Base-by-base conservation (phyloP, 257 asterid species). In the Lycium barbarum region DNA sequence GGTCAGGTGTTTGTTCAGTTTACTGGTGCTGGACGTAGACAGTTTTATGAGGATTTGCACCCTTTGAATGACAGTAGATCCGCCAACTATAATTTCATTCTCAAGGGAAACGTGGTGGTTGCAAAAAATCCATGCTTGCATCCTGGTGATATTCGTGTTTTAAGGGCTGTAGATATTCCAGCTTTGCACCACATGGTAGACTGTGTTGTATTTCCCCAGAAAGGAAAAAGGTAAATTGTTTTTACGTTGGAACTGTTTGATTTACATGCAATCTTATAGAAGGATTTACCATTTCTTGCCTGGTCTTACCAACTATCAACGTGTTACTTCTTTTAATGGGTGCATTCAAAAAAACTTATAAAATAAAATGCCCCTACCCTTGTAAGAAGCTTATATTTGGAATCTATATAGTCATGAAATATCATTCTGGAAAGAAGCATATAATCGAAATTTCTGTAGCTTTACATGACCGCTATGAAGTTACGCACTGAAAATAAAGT, bases 101-200 rank as follows among this genome's bases (percentile, higher is more conserved):
- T 92, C 20, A 8, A n/a, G 70, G 94, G 95, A 67, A 89, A 33
- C 12, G 97, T 96, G 20, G 88, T 81, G 5, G 99, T 96, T 91
- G 98, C 99, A 6, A 96, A 95, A 84, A 96, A 95, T 84, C 99
- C 99, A 5, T 96, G 99, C 85, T 87, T 96, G 90, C 98, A 96
- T 83, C 99, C 99, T 1, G 99, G 99, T 45, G 98, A 96, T 85
- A 91, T 96, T 58, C 99, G 99, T 84, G 91, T 95, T 68, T 80
- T 96, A 15, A 63, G 36, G 79, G 98, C 98, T 55, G 85, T 96
- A 61, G 79, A 96, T 63, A 92, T 91, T 85, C 93, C 89, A 0
- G 87, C 55, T 8, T 86, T 96, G 88, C 89, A 81, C 84, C 99
- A 93, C 90, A 93, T 96, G 99, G 97, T 96, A 84, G 98, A 96